phyloP scores from a whole-genome alignment of 108 stramenopile genomes.

The Parietichytrium sp. region DNA sequence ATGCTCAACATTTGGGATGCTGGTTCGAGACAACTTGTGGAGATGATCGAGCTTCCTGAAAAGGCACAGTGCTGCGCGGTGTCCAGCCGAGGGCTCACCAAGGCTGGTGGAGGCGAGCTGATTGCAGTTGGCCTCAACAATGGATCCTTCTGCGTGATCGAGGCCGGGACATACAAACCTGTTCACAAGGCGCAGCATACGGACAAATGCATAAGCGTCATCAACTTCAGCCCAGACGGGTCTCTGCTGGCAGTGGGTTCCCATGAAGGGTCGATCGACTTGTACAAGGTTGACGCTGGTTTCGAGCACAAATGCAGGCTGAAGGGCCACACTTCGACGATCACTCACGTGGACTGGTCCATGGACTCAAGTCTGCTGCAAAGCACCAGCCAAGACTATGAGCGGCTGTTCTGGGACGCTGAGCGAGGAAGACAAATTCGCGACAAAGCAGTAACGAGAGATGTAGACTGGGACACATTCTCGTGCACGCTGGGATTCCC shows the following conservation, averaged over 20 bases:
- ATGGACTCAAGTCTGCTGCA: conserved; percentile 42
- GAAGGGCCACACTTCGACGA: conserved; percentile 39
- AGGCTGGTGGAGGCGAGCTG: conserved; percentile 22
- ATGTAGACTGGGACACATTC: conserved; percentile 40
- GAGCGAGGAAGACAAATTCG: background rate
- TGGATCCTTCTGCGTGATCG: conserved; percentile 40
- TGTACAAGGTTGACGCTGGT: conserved; percentile 50
- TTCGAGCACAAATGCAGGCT: background rate
- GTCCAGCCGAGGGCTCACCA: background rate
- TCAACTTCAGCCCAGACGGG: conserved; percentile 52
- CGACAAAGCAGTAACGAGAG: conserved; percentile 3
- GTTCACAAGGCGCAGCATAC: conserved; percentile 54
- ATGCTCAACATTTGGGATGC: conserved; percentile 65
- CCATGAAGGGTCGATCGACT: conserved; percentile 52
- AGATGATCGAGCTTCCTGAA: conserved; percentile 39
- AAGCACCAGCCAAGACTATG: conserved; percentile 42
- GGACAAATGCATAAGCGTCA: conserved; percentile 47
- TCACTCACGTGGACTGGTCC: conserved; percentile 46
- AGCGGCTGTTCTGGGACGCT: conserved; percentile 37
- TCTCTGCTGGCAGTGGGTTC: conserved; percentile 53
- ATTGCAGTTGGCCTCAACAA: conserved; percentile 67
- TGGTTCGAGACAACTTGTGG: conserved; percentile 42
- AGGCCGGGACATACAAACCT: conserved; percentile 34
- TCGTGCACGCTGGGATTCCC: conserved; percentile 49
- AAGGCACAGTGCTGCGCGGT: conserved; percentile 56